Base-by-base conservation (phyloP, 2,329 filamentous ascomycete genomes). In the Diaporthe sp. region DNA sequence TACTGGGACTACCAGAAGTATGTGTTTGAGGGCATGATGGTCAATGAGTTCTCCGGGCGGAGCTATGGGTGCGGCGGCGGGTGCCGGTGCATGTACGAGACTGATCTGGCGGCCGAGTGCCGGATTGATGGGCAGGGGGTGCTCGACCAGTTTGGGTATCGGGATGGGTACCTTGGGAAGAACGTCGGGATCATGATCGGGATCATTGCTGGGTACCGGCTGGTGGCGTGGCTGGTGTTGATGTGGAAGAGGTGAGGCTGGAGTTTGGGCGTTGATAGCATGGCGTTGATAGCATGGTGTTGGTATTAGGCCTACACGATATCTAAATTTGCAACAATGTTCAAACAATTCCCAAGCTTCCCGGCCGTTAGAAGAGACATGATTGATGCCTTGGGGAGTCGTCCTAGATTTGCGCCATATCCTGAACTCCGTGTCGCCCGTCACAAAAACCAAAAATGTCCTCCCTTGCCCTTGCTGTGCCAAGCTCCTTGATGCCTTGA, bases 11-110 rank as follows among this genome's bases (percentile, higher is more conserved):
- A 97, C 80, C 94, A 96, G 81, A 89, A 87, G 55, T 97, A 96
- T 78, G 94, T 97, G 4, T 97, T 97, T 81, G 91, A 96, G 80
- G 94, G 94, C 19, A 97, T 97, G 94, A 97, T 97, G 94, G 92
- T 96, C 70, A 97, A 97, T 79, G 94, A 97, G 84, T 97, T 97
- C 81, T 85, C 85, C 1, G 77, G 88, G 25, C 86, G 94, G 19
- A 88, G 85, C 4, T 97, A 94, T 81, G 81, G 83, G 4, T 96
- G 94, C 80, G 84, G 78, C 0, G 56, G 73, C 1, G 73, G 74
- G 0, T 95, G 91, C 78, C 87, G 88, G 53, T 97, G 94, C 84
- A 93, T 94, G 90, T 97, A 93, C 81, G 83, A 88, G 50, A 92
- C 89, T 8, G 86, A 88, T 75, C 81, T 95, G 73, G 88, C 88